Conservation (phyloP, 352 stramenopile species). For the Chrysophaeum taylorii region DNA sequence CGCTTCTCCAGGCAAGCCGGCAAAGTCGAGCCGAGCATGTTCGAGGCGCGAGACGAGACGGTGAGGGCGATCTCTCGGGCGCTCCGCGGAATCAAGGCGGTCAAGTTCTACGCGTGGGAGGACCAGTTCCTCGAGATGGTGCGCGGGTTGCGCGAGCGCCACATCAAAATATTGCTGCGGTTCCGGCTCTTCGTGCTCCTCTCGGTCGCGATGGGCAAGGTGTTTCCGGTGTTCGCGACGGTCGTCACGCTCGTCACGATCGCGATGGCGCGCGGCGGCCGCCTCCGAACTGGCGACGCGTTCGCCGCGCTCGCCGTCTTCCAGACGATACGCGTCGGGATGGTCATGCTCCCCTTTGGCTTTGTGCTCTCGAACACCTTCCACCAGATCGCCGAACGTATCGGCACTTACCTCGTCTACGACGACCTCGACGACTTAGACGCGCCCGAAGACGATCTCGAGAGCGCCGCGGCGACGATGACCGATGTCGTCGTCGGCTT, state of each 20-base stretch:
- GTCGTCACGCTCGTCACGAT: not conserved
- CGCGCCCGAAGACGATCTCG: not conserved
- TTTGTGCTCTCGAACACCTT: not conserved
- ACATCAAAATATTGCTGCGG: not conserved
- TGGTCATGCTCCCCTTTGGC: constrained; percentile 2
- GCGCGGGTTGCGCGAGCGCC: not conserved
- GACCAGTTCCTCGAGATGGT: too few species aligned
- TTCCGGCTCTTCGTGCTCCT: not conserved
- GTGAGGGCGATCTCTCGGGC: not conserved
- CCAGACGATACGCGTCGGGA: not conserved
- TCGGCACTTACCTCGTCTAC: not conserved
- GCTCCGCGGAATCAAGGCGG: not conserved
- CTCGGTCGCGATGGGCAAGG: not conserved
- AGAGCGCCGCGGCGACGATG: too few species aligned
- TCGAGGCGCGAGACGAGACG: not conserved
- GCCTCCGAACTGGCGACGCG: not conserved
- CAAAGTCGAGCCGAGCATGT: not conserved
- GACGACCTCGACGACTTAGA: not conserved
- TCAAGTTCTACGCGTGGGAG: not conserved
- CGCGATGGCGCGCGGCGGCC: not conserved
- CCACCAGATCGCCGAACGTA: not conserved
- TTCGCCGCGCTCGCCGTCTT: too few species aligned
- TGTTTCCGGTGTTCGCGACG: not conserved
- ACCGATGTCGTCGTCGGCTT: not conserved
- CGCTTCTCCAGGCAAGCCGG: not conserved